These are phyloP conservation scores for Tetradesmus lagerheimii DNA, from an alignment of 139 green algal genomes.

Conservation along the genomic window DNA sequence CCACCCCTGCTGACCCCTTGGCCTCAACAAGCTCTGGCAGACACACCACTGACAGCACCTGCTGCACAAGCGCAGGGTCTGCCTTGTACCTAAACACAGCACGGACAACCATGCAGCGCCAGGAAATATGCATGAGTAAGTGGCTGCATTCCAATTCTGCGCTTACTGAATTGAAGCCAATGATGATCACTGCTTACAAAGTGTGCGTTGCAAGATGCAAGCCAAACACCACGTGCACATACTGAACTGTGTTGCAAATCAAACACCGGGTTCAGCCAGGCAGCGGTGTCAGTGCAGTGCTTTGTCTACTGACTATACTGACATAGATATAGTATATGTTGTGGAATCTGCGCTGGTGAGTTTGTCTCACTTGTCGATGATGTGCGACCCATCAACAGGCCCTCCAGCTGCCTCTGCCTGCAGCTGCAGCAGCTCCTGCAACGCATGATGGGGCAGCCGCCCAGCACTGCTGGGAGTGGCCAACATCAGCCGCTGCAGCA, in stretches of 20 bases:
- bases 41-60: constrained; percentile 19
- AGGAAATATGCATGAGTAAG: too few species aligned
- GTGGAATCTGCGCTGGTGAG: too few species aligned
- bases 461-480: background rate
- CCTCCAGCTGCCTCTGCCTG: constrained; percentile 29
- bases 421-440: constrained; percentile 36
- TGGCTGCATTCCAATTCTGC: too few species aligned
- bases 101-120: background rate
- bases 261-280: too few species aligned
- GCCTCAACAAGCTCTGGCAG: constrained; percentile 26
- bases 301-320: too few species aligned
- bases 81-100: constrained; percentile 30
- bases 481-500: too few species aligned
- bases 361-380: constrained; percentile 32
- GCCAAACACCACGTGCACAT: too few species aligned
- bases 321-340: too few species aligned
- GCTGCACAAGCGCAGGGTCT: background rate
- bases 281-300: too few species aligned
- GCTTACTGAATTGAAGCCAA: too few species aligned
- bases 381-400: background rate
- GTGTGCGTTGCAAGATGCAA: too few species aligned
- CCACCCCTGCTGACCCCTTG: background rate
- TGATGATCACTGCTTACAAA: too few species aligned
- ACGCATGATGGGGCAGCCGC: background rate
- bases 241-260: background rate